Evolutionary conservation across 2,329 filamentous ascomycete species (phyloP).

Genomic region (Diaporthe sp.): DNA sequence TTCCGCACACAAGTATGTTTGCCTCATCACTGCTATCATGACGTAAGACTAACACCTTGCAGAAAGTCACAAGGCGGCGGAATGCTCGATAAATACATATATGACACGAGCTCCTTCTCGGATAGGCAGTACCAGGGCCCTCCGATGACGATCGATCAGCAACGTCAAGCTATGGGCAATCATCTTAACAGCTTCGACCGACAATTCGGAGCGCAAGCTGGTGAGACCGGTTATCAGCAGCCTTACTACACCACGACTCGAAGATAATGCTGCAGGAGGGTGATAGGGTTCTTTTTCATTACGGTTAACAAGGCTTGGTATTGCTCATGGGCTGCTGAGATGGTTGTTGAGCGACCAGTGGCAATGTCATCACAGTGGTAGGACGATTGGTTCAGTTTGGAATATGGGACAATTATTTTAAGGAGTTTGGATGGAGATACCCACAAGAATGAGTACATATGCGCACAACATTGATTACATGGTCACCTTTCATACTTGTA

Average conservation of each 20-base stretch:
- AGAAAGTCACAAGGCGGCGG: neutral
- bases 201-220: neutral
- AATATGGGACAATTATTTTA: neutral
- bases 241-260: neutral
- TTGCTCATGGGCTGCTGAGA: neutral
- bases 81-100: neutral
- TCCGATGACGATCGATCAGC: neutral
- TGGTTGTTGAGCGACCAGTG: neutral
- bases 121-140: neutral
- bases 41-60: neutral
- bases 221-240: neutral
- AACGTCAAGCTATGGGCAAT: neutral
- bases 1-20: neutral
- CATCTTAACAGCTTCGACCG: conserved; percentile 1
- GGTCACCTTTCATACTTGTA: neutral
- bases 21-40: accelerated
- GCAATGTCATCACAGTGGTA: too few species aligned
- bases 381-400: neutral
- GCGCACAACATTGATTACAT: neutral
- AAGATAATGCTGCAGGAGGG: neutral
- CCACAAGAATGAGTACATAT: neutral
- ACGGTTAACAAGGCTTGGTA: neutral
- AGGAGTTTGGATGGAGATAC: neutral
- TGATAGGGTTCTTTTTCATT: accelerated
- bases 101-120: neutral